These are phyloP conservation scores for Mucor lusitanicus DNA, from an alignment of 371 early-diverging fungal species.

Conservation along the genomic window DNA sequence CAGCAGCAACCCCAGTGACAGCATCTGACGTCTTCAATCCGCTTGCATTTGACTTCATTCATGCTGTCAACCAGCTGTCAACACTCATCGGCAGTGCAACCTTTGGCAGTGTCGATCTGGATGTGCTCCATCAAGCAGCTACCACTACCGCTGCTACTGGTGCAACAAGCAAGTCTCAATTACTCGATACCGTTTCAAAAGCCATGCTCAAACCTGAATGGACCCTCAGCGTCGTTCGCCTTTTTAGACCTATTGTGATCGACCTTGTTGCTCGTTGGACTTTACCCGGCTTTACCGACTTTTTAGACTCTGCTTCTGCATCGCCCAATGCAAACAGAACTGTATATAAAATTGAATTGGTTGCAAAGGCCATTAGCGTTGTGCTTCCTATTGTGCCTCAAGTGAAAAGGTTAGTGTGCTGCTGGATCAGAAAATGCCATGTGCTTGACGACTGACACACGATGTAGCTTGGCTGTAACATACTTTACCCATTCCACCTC, in stretches of 20 bases:
- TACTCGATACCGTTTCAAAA: constrained; percentile 41
- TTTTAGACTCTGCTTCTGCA: constrained; percentile 36
- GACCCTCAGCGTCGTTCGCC: constrained; percentile 48
- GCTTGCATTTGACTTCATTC: constrained; percentile 33
- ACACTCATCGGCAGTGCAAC: constrained; percentile 12
- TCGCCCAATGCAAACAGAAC: constrained; percentile 24
- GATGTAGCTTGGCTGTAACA: constrained; percentile 65
- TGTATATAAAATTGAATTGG: constrained; percentile 51
- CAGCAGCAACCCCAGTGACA: neutral
- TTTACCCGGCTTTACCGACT: constrained; percentile 47
- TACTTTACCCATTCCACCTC: constrained; percentile 59
- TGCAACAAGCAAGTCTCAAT: constrained; percentile 2
- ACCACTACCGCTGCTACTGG: constrained; percentile 6
- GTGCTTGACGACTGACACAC: too few relatives aligned
- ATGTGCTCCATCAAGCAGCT: constrained; percentile 7
- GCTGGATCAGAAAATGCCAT: too few relatives aligned
- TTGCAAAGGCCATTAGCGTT: constrained; percentile 66
- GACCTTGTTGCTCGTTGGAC: constrained; percentile 84
- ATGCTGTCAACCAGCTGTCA: constrained; percentile 29
- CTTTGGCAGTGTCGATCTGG: constrained; percentile 19
- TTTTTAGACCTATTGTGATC: constrained; percentile 77
- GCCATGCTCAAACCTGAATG: constrained; percentile 36
- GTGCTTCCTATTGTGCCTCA: constrained; percentile 78
- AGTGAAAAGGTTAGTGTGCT: constrained; percentile 53
- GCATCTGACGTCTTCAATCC: constrained; percentile 33